phyloP scores from a whole-genome alignment of 805 yeast species.

The Zygosaccharomyces pseudorouxii region DNA sequence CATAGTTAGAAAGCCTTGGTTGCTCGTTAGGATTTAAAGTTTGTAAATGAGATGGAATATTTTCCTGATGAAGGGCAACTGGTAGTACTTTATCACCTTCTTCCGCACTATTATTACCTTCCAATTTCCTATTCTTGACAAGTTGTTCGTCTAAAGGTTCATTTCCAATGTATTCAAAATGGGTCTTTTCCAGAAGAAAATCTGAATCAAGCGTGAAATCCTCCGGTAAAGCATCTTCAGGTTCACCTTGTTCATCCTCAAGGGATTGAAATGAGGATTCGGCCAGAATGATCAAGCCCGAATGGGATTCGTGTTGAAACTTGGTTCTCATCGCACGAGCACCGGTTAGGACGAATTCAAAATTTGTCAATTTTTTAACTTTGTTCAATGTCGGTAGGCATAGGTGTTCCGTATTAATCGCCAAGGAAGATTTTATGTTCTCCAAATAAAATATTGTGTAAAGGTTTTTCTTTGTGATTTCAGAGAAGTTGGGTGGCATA shows the following conservation, averaged over 20 bases:
- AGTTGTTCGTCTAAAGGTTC: slow-evolving; percentile 43
- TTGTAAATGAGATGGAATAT: slow-evolving; percentile 52
- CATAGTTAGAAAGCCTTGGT: slow-evolving; percentile 65
- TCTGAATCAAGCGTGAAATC: slow-evolving; percentile 67
- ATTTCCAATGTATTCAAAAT: slow-evolving; percentile 56
- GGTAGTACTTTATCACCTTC: slow-evolving; percentile 52
- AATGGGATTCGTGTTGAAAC: slow-evolving; percentile 64
- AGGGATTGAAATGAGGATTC: slow-evolving; percentile 35
- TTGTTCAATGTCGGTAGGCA: slow-evolving; percentile 50
- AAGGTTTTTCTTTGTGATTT: slow-evolving; percentile 36
- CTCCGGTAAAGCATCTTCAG: slow-evolving; percentile 42
- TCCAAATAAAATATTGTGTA: slow-evolving; percentile 58
- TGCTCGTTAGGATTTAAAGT: slow-evolving; percentile 75
- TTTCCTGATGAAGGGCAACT: slow-evolving; percentile 54
- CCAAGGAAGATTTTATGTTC: slow-evolving; percentile 56
- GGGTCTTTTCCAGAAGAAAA: slow-evolving; percentile 67
- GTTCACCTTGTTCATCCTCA: slow-evolving; percentile 11
- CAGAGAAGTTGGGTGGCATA: slow-evolving; percentile 27
- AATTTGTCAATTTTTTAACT: slow-evolving; percentile 55
- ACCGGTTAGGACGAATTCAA: slow-evolving; percentile 72
- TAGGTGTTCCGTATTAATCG: slow-evolving; percentile 59
- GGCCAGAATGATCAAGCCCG: slow-evolving; percentile 76
- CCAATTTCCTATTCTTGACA: slow-evolving; percentile 34
- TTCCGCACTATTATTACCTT: slow-evolving; percentile 37
- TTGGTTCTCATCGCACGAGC: slow-evolving; percentile 85